These are phyloP conservation scores for Tuctoria greenei DNA, from an alignment of 176 grass and related monocot species.

Conservation along the genomic window DNA sequence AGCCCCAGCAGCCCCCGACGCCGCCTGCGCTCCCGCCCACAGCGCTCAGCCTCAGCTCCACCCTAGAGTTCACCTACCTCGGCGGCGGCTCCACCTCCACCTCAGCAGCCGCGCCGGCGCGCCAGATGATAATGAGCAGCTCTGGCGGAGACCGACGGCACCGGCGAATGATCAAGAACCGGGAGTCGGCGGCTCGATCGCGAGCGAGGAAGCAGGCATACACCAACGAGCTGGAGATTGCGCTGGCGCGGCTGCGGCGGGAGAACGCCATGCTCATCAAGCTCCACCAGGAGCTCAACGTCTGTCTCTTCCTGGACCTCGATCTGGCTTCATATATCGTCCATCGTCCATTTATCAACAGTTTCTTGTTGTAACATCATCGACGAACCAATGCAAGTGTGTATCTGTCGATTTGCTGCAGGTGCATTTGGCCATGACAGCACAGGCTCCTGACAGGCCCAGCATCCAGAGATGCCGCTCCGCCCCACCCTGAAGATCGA, in stretches of 20 bases:
- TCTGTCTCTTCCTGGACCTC: neutral
- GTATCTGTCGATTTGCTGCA: neutral
- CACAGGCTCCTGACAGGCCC: neutral
- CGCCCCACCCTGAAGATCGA: neutral
- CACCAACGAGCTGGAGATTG: constrained; percentile 38
- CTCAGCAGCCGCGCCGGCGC: constrained; percentile 3
- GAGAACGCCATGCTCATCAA: constrained; percentile 36
- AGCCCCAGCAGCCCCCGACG: neutral
- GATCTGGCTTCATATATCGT: neutral
- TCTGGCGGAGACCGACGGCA: constrained; percentile 11
- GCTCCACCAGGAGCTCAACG: constrained; percentile 7
- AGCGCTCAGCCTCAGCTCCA: constrained; percentile 24
- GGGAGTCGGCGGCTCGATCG: constrained; percentile 44
- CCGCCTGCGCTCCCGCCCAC: constrained; percentile 19
- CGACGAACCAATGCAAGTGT: neutral
- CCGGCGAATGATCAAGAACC: constrained; percentile 48
- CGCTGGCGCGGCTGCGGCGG: neutral
- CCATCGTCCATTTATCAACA: no score
- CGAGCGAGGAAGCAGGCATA: constrained; percentile 36
- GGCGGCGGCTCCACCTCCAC: constrained; percentile 8
- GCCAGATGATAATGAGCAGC: neutral
- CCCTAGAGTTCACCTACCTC: constrained; percentile 36
- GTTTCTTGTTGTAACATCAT: neutral
- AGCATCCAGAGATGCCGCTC: constrained; percentile 32
- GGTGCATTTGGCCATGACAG: constrained; percentile 26